Evolutionary conservation across 2,329 filamentous ascomycete species (phyloP).

Genomic region (Cytospora leucostoma): DNA sequence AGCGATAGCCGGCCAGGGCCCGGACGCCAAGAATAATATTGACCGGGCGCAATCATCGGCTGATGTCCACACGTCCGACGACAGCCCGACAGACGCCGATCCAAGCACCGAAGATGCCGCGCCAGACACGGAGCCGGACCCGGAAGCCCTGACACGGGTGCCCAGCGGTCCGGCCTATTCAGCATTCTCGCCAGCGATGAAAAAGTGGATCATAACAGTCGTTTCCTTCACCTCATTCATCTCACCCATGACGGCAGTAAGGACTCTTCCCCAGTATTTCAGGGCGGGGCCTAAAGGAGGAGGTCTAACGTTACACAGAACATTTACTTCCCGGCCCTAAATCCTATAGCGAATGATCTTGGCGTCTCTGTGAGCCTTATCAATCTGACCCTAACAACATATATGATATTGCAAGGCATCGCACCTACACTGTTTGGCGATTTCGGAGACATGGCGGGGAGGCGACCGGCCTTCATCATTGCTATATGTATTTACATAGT

Average conservation of each 20-base stretch:
- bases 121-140: constrained; percentile 31
- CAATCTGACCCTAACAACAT: constrained; percentile 58
- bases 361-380: constrained; percentile 44
- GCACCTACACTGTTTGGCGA: constrained; percentile 63
- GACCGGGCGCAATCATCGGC: not conserved
- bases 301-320: constrained; percentile 39
- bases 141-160: constrained; percentile 39
- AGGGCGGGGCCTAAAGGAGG: not conserved
- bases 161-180: constrained; percentile 44
- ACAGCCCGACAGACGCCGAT: constrained; percentile 20
- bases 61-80: constrained; percentile 17
- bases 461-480: constrained; percentile 62
- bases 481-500: constrained; percentile 58
- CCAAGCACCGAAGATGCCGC: constrained; percentile 16
- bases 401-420: constrained; percentile 65
- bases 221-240: constrained; percentile 55
- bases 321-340: constrained; percentile 53
- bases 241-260: constrained; percentile 55
- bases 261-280: not conserved
- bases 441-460: constrained; percentile 61
- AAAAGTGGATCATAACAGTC: constrained; percentile 37
- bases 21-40: constrained; percentile 4
- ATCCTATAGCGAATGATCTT: constrained; percentile 41
- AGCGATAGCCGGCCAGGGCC: constrained; percentile 22
- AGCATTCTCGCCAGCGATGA: constrained; percentile 13